Evolutionary conservation across 1,284 basidiomycete species (phyloP).

Genomic region (Naganishia albida): DNA sequence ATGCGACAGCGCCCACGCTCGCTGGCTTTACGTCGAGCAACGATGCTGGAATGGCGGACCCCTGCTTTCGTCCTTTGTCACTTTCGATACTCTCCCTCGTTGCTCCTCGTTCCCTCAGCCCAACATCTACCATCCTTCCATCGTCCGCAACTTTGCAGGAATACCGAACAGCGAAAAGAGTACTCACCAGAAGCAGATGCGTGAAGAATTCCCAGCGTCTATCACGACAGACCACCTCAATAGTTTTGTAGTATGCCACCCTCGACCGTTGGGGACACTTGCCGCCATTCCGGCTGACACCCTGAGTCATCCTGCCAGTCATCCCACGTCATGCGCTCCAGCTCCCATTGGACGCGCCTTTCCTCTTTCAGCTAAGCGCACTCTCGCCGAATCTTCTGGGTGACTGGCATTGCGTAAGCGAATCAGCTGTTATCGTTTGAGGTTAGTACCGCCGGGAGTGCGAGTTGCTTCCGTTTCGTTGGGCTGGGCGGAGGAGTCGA

Average conservation of each 20-base stretch:
- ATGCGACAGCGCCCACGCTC: neutral
- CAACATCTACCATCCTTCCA: too few relatives aligned
- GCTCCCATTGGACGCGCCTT: slow-evolving; percentile 2
- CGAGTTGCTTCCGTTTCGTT: too few relatives aligned
- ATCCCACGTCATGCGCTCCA: slow-evolving; percentile 14
- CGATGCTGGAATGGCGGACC: too few relatives aligned
- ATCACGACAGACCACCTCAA: too few relatives aligned
- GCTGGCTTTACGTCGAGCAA: too few relatives aligned
- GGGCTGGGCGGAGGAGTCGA: too few relatives aligned
- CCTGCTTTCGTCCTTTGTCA: neutral
- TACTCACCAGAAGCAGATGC: too few relatives aligned
- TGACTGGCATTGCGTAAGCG: neutral
- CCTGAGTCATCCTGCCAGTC: neutral
- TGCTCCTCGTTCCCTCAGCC: too few relatives aligned
- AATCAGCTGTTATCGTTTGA: slow-evolving; percentile 17
- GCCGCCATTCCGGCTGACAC: neutral
- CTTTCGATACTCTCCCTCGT: neutral
- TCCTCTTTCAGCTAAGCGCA: slow-evolving; percentile 1
- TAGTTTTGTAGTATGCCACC: neutral
- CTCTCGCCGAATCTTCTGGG: slow-evolving; percentile 3
- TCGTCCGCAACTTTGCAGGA: too few relatives aligned
- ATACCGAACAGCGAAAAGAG: too few relatives aligned
- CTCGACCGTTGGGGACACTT: neutral
- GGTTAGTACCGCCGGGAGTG: slow-evolving; percentile 17
- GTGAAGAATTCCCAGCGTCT: too few relatives aligned